Conservation (phyloP, 2,329 filamentous ascomycete species). For the Talaromyces sp. region DNA sequence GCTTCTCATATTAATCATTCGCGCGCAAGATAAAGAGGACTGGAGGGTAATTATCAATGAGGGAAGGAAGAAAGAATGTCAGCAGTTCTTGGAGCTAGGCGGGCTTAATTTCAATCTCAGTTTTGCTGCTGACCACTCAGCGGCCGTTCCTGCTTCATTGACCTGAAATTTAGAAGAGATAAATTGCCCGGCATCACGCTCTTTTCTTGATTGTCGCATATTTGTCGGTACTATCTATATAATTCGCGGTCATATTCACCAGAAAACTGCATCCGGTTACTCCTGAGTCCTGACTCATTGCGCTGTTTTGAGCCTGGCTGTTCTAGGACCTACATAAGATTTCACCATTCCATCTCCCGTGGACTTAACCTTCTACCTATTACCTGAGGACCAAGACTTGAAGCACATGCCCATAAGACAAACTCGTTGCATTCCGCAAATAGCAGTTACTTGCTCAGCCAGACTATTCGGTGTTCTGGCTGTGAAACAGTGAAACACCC, state of each 20-base stretch:
- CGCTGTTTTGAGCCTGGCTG: neutral
- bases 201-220: neutral
- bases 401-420: neutral
- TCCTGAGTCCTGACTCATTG: neutral
- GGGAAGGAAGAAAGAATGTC: neutral
- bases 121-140: slow-evolving; percentile 1
- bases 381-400: neutral
- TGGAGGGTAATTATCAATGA: neutral
- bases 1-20: neutral
- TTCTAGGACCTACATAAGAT: neutral
- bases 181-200: neutral
- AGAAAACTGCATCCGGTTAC: neutral
- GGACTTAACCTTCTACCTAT: neutral
- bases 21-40: neutral
- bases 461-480: neutral
- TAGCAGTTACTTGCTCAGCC: neutral
- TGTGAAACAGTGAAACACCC: neutral
- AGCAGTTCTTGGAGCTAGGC: neutral
- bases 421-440: neutral
- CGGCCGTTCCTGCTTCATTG: neutral
- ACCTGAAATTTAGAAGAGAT: neutral
- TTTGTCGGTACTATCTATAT: neutral
- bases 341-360: neutral
- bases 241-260: neutral
- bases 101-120: slow-evolving; percentile 1